Evolutionary conservation across 2,329 filamentous ascomycete genomes (phyloP).

Genomic region (Akanthomyces muscarius): DNA sequence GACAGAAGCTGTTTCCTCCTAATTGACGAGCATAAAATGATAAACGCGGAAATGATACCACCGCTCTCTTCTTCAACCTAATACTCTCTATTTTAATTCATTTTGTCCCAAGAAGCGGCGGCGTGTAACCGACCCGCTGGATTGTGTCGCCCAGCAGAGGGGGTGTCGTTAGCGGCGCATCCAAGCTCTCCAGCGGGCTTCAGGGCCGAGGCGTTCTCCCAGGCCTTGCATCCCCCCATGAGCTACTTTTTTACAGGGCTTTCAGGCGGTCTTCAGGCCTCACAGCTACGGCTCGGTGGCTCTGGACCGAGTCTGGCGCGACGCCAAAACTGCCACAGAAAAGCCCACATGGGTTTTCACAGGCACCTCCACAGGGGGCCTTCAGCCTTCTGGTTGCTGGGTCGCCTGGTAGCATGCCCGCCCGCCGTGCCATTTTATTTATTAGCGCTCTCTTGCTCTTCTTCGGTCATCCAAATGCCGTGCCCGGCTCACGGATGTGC

Average conservation of each 20-base stretch:
- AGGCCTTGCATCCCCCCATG: background rate
- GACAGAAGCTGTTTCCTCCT: background rate
- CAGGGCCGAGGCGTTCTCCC: no score
- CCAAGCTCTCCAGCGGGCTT: no score
- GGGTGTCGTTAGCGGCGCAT: background rate
- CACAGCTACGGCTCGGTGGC: background rate
- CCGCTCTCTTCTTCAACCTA: background rate
- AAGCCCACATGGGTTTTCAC: slow-evolving; percentile 4
- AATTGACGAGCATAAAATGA: background rate
- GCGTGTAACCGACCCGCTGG: background rate
- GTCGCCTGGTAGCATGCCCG: slow-evolving; percentile 3
- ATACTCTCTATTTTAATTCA: background rate
- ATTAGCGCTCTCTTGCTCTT: background rate
- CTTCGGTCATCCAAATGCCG: slow-evolving; percentile 12
- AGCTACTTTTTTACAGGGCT: background rate
- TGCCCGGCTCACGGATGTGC: slow-evolving; percentile 1
- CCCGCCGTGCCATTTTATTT: background rate
- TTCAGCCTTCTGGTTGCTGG: background rate
- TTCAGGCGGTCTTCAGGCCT: background rate
- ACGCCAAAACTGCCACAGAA: slow-evolving; percentile 8
- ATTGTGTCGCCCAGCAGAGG: background rate
- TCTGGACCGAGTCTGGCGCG: background rate
- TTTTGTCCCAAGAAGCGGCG: background rate
- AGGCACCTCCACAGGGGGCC: background rate
- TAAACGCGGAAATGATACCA: background rate